phyloP scores from a whole-genome alignment of 1,284 basidiomycete genomes.

The Ustilago tritici region DNA sequence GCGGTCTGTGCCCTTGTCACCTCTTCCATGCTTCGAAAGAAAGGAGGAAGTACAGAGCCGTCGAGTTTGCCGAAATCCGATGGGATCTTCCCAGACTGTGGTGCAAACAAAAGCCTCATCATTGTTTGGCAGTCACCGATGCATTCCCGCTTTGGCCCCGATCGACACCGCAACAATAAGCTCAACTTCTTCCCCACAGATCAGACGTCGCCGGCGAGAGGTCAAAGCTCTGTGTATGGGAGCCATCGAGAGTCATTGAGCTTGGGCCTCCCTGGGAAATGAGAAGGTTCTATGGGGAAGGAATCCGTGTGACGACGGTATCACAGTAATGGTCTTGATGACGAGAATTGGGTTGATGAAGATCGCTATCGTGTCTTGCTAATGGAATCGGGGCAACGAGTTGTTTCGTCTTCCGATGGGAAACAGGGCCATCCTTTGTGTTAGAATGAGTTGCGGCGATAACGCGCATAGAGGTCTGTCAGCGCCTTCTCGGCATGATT shows the following conservation, averaged over 20 bases:
- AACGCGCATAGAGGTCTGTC: neutral
- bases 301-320: too few relatives aligned
- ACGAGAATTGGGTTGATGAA: neutral
- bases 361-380: neutral
- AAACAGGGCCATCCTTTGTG: neutral
- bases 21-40: neutral
- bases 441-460: neutral
- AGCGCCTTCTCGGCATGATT: neutral
- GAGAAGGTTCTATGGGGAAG: neutral
- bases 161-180: neutral
- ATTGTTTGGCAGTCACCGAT: neutral
- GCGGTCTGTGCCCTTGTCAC: neutral
- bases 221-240: neutral
- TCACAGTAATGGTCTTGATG: too few relatives aligned
- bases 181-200: neutral
- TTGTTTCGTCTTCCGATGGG: neutral
- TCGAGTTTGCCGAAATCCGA: neutral
- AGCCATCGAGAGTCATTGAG: neutral
- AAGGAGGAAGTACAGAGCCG: neutral
- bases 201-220: neutral
- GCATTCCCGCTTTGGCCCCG: constrained; percentile 1
- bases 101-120: constrained; percentile 5
- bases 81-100: neutral
- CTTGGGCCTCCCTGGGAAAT: neutral
- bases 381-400: neutral